These are phyloP conservation scores for Chloropicon primus DNA, from an alignment of 139 green algal species.

Conservation along the genomic window DNA sequence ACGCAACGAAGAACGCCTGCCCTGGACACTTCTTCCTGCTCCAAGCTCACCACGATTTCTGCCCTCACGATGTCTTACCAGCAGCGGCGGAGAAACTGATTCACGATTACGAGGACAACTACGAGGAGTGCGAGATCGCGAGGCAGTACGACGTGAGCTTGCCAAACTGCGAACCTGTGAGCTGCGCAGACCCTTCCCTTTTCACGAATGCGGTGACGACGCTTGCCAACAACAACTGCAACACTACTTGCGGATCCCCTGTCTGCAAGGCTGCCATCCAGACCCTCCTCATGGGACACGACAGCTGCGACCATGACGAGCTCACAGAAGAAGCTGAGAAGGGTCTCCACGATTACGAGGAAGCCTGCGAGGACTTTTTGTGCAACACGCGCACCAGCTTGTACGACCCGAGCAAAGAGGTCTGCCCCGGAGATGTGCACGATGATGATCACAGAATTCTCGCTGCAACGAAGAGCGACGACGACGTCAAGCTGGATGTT, in stretches of 20 bases:
- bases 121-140: constrained; percentile 2
- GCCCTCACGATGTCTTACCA: constrained; percentile 3
- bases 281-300: not conserved
- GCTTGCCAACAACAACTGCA: not conserved
- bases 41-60: constrained; percentile 8
- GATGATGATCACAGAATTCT: too few relatives aligned
- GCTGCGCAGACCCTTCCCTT: not conserved
- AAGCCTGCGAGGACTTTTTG: not conserved
- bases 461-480: too few relatives aligned
- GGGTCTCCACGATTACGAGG: not conserved
- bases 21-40: not conserved
- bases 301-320: not conserved
- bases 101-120: constrained; percentile 6
- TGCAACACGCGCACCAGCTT: not conserved
- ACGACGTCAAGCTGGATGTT: not conserved
- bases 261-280: not conserved
- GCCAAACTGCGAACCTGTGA: not conserved
- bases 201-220: not conserved
- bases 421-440: not conserved
- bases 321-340: not conserved
- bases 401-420: not conserved
- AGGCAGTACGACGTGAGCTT: not conserved
- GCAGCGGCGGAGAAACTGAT: not conserved
- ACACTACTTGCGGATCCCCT: not conserved
- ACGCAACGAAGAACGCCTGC: not conserved